Base-by-base conservation (phyloP, 2,329 filamentous ascomycete genomes). In the Sporothrix curviconia region DNA sequence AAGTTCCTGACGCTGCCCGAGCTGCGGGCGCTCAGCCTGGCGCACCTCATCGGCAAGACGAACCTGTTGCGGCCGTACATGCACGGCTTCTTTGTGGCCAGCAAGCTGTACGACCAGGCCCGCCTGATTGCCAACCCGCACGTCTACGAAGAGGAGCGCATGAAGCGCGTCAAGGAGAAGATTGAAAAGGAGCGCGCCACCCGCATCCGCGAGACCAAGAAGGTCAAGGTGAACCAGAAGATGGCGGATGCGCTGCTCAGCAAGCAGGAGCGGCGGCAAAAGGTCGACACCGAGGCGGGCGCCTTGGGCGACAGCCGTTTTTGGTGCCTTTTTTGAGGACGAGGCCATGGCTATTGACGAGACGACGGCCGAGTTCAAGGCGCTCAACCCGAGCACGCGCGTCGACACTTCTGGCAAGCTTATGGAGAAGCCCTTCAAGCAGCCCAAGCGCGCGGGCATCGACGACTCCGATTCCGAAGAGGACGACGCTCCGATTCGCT, bases 81-180 rank as follows among this genome's bases (percentile, higher is more conserved):
- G 95, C 94, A 99, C 70, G 95, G 94, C 65, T 97, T 94, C 78
- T 99, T 99, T 74, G 92, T 99, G 50, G 90, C 89, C 36, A 92
- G 95, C 66, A 90, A 92, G 67, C 75, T 99, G 25, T 97, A 99
- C 71, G 95, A 99, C 69, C 92, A 99, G 71, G 94, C 94, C 17
- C 81, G 89, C 56, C 76, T 99, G 60, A 96, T 97, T 66, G 87
- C 89, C 51, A 96, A 97, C 72, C 94, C 94, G 0, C 95, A 95
- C 68, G 82, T 95, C 54, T 95, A 89, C 80, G 90, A 96, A 69
- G 90, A 97, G 67, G 90, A 97, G 71, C 83, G 91, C 58, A 85
- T 86, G 60, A 96, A 95, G 78, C 86, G 88, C 64, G 85, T 99
- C 65, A 90, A 92, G 71, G 90, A 95, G 69, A 96, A 92, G 79